Evolutionary conservation across 257 asterid genomes (phyloP), one percentile per base, ranked within the genome.

Genomic region (Capsicum rhomboideum): DNA sequence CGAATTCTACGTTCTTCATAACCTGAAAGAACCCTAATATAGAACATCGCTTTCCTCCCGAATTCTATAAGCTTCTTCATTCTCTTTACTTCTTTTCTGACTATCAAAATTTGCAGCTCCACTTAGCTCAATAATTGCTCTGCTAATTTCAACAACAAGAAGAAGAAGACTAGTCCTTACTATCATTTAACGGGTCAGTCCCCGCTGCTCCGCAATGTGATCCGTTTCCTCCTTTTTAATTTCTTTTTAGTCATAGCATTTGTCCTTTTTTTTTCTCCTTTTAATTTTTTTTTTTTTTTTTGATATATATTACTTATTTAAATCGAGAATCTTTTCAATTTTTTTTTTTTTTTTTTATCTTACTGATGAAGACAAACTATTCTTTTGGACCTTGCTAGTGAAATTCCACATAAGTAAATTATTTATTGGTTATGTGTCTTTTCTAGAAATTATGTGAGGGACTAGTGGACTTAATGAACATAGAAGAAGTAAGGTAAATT

Each of bases 1-100:
- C 99, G 89, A 87, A 96, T 93, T 82, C 90, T 90, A 54, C 97
- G 97, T 87, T 93, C 98, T 91, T 96, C 99, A 34, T 93, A 96
- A 10, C 98, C 99, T 8, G 98, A 90, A 40, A 96, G 93, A 86
- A 96, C 97, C 94, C 61, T 75, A 75, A 50, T 50, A 75, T 75
- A 75, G 81, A 75, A 75, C 81, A 75, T 75, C 12, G 81, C 61
- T 20, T 75, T 49, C 16, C 63, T 31, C 11, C 63, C 81, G 16
- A 75, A 75, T 53, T 50, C 63, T 50, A 75, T 49, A 49, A 75
- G 63, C 26, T 75, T 75, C 81, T 75, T 75, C 81, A 75, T 75
- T 46, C 21, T n/a, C 6, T 6, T 55, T 54, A 1, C n/a, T n/a
- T n/a, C 1, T 46, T 46, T 26, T 49, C n/a, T 6, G 0, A 50